Base-by-base conservation (phyloP, 1,139 yeast species). In the Suhomyces coccinellae region DNA sequence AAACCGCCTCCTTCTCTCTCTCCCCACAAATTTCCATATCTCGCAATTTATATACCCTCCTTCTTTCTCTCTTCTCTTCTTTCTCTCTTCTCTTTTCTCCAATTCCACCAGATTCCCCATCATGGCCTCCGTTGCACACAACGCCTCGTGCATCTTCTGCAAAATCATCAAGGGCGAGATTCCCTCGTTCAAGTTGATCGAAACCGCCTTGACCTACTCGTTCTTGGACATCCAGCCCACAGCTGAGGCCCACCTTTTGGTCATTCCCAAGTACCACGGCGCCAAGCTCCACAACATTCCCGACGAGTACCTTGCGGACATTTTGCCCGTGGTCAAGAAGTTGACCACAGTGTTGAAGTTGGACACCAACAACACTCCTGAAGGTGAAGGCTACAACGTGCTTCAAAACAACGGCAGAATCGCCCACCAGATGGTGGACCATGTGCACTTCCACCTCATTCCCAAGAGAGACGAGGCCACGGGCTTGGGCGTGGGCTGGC, bases 401-500 rank as follows among this genome's bases (percentile, higher is more conserved):
- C 75, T 91, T 53, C 98, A 91, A 67, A 93, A 93, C 74, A 91
- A 93, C 57, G 98, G 97, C 33, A 69, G 87, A 57, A 83, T 90
- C 61, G 98, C 98, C 17, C 97, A 91, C 63, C 98, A 93, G 68
- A 82, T 77, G 48, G 97, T 93, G 49, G 96, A 87, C 58, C 99
- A 93, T 65, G 97, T 91, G 47, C 99, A 91, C 66, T 87, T 93
- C 77, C 99, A 93, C 63, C 80, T 93, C 66, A 93, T 93, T 59
- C 99, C 99, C 36, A 91, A 91, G 76, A 77, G 76, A 47, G 83
- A 83, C 55, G 71, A 65, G 2, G 75, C 75, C 33, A 72, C 90
- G 14, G 98, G 98, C 0, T 76, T 91, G 52, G 77, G 75, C 31
- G 90, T 91, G 31, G 96, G 93, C 28, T 91, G 98, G 97, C 97